Percentiles rank a stretch among this genome's conserved stretches.
Evolutionary conservation across 2,329 filamentous ascomycete species (phyloP).

Genomic region (Clarireedia monteithiana): DNA sequence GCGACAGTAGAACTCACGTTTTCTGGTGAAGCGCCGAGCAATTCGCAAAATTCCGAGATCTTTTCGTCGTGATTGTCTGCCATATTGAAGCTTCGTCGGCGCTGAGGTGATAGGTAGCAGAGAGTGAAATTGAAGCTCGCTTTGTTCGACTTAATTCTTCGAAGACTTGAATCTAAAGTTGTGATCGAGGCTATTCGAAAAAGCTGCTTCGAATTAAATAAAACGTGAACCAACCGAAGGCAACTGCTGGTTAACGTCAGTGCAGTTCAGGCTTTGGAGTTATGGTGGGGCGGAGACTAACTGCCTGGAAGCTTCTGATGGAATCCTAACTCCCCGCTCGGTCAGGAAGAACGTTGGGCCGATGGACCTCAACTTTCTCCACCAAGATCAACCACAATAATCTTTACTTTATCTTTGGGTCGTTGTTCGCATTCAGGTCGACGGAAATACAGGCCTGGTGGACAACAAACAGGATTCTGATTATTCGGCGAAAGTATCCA

Average conservation of each 20-base stretch:
- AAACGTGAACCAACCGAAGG: conserved; percentile 7
- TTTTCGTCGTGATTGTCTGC: conserved; percentile 34
- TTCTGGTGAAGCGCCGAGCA: conserved; percentile 44
- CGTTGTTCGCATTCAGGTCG: too few species aligned
- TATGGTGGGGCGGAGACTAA: not conserved
- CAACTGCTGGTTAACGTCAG: conserved; percentile 13
- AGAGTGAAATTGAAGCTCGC: too few species aligned
- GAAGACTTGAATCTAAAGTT: not conserved
- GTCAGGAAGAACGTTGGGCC: too few species aligned
- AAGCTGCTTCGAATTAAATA: not conserved
- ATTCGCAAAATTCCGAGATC: conserved; percentile 45
- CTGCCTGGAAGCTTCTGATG: too few species aligned
- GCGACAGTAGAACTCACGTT: conserved; percentile 33
- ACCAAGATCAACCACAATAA: too few species aligned
- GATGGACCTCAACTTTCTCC: too few species aligned
- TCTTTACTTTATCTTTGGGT: too few species aligned
- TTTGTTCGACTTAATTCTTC: not conserved
- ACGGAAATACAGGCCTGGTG: too few species aligned
- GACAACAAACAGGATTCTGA: too few species aligned
- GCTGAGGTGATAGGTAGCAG: conserved; percentile 14
- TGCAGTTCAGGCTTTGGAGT: not conserved
- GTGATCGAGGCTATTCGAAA: not conserved
- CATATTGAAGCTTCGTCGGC: conserved; percentile 26
- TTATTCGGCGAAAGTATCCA: not conserved
- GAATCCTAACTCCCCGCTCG: too few species aligned